phyloP scores from a whole-genome alignment of 108 stramenopile genomes.

The Seminavis robusta region DNA sequence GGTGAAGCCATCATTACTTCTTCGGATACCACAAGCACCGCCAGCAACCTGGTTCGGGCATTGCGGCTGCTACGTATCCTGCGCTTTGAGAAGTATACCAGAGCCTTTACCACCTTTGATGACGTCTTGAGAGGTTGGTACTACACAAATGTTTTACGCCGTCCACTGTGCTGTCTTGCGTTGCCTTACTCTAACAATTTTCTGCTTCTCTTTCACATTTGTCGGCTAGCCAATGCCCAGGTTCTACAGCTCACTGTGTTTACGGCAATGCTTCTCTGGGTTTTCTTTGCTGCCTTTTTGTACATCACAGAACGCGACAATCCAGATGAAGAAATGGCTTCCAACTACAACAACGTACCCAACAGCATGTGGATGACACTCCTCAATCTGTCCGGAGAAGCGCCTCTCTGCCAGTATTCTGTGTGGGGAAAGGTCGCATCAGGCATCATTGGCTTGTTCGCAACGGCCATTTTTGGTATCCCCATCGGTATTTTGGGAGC shows the following conservation, averaged over 20 bases:
- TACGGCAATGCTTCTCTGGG: conserved; percentile 80
- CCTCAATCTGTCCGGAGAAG: conserved; percentile 84
- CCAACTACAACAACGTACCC: conserved; percentile 81
- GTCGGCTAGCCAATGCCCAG: conserved; percentile 61
- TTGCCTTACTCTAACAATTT: too few species aligned
- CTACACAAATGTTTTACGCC: neutral
- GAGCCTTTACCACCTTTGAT: conserved; percentile 73
- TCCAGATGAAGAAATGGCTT: conserved; percentile 74
- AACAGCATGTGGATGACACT: conserved; percentile 92
- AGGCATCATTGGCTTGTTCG: conserved; percentile 82
- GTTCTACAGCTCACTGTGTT: conserved; percentile 85
- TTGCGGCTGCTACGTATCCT: conserved; percentile 71
- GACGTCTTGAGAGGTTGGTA: conserved; percentile 11
- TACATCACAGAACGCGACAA: conserved; percentile 83
- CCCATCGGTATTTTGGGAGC: conserved; percentile 89
- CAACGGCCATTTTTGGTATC: conserved; percentile 74
- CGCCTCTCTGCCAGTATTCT: conserved; percentile 80
- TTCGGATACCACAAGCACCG: conserved; percentile 3
- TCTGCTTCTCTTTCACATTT: conserved; percentile 71
- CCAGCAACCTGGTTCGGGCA: conserved; percentile 37
- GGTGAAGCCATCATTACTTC: conserved; percentile 24
- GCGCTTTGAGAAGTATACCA: conserved; percentile 78
- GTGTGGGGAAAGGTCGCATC: conserved; percentile 68
- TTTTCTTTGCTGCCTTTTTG: conserved; percentile 70
- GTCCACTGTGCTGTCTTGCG: too few species aligned